Evolutionary conservation across 129 eudicot genomes (phyloP), one percentile per base, ranked within the genome.

Genomic region (Rutidosis leptorrhynchoides): DNA sequence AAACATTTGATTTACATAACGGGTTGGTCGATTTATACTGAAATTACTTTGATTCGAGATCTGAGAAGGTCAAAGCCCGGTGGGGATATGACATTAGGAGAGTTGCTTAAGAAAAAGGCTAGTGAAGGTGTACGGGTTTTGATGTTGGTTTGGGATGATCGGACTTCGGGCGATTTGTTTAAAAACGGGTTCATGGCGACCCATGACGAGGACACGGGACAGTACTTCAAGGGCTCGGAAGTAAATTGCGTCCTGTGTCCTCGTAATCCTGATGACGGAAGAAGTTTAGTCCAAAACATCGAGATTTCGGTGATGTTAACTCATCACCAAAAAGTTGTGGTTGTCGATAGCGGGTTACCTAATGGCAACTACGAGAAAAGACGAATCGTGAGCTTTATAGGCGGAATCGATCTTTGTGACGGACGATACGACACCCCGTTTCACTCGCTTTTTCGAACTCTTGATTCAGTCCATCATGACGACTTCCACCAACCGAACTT

Each of bases 121-220:
- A 73, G 52, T 14, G 95, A 92, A 73, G 98, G 98, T 17, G 98
- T 92, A 7, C 82, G 87, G 33, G 96, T 92, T 30, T 35, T 92
- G 9, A 83, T 92, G 88, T 87, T 92, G 4, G 98, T 91, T 64
- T 91, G 96, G 98, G 95, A 91, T 56, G 98, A 91, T 42, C 69
- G 90, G 15, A 92, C 98, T 68, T 92, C 98, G 0, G 82, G 85
- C 0, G 59, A 67, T 45, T 51, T 92, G 40, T 83, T 81, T 78
- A 33, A 83, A 57, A 90, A 88, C 5, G 98, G 98, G 28, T 64
- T 88, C 62, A 85, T 92, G 98, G 87, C 81, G 2, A 92, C 98
- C 62, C 98, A 92, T 28, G 98, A 92, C 22, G 85, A 85, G 71
- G 98, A 88, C 27, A 92, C 98, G 0, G 83, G 57, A 17, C 3